Evolutionary conservation across 805 yeast species (phyloP), one percentile per base, ranked within the genome.

Genomic region (Barnettozyma populi): DNA sequence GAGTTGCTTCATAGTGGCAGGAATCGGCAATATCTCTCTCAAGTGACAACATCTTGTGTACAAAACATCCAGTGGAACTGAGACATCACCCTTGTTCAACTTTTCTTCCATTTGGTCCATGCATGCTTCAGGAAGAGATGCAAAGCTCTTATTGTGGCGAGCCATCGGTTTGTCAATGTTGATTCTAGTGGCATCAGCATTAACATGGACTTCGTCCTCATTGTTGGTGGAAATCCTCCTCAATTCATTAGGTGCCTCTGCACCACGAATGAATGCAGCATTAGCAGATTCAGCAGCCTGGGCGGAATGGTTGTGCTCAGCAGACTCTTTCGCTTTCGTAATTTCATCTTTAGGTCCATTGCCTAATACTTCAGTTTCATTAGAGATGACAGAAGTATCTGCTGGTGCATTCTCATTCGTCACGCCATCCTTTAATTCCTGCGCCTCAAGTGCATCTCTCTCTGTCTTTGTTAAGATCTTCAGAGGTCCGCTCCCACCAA

Each of bases 21-120:
- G 92, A 43, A 90, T 90, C 2, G 98, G 97, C 51, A 90, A 65
- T 48, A 90, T 90, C 59, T 90, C 97, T 47, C 97, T 73, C 49
- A 90, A 70, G 65, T 90, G 97, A 59, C 97, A 90, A 63, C 97
- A 90, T 54, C 97, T 73, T 0, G 97, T 87, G 66, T 90, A 90
- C 60, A 90, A 73, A 36, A 83, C 73, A 57, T 89, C 96, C 45
- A 85, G 75, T 31, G 78, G 70, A 10, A 72, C 61, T 39, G 61
- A 62, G 6, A 58, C 27, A 35, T 57, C 44, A 20, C 46, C 41
- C 3, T 13, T 44, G 47, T 24, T 72, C 66, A 58, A 52, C n/a
- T 56, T 61, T 29, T 56, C 57, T 7, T 60, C 61, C 2, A 51
- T 51, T 9, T 43, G 51, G 9, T 52, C 44, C 16, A 41, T 32